Conservation (phyloP, 2,329 filamentous ascomycete species). For the Calonectria pseudoturangicola region DNA sequence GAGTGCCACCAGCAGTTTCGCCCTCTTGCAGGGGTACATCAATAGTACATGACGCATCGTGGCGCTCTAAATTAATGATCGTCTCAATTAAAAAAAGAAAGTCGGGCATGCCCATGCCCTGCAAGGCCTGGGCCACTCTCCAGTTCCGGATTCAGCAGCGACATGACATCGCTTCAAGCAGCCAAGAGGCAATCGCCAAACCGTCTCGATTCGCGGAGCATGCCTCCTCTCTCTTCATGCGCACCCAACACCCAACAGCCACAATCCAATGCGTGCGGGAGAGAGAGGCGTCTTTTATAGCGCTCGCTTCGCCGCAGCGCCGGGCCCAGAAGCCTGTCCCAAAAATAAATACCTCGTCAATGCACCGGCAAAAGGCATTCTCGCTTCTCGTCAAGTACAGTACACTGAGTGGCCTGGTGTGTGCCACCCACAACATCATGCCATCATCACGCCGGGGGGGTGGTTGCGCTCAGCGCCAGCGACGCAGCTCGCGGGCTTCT, state of each 20-base stretch:
- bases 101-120: slow-evolving; percentile 17
- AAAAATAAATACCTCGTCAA: slow-evolving; percentile 27
- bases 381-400: slow-evolving; percentile 16
- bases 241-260: not conserved
- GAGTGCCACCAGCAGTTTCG: not conserved
- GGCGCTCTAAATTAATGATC: slow-evolving; percentile 39
- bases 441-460: slow-evolving; percentile 29
- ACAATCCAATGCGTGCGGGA: not conserved
- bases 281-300: not conserved
- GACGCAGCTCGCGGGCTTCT: slow-evolving; percentile 27
- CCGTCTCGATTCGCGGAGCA: slow-evolving; percentile 7
- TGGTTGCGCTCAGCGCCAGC: slow-evolving; percentile 28
- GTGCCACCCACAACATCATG: slow-evolving; percentile 16
- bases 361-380: slow-evolving; percentile 16
- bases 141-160: slow-evolving; percentile 30
- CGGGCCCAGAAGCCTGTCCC: not conserved
- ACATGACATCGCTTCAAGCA: slow-evolving; percentile 27
- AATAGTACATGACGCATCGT: slow-evolving; percentile 21
- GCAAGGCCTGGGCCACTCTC: slow-evolving; percentile 23
- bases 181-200: slow-evolving; percentile 13
- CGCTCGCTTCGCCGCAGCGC: not conserved
- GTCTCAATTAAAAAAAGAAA: slow-evolving; percentile 36
- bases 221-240: not conserved
- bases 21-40: slow-evolving; percentile 24
- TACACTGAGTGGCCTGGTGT: not conserved